Conservation (phyloP, 2,329 filamentous ascomycete species). For the Hypoxylon sp. region DNA sequence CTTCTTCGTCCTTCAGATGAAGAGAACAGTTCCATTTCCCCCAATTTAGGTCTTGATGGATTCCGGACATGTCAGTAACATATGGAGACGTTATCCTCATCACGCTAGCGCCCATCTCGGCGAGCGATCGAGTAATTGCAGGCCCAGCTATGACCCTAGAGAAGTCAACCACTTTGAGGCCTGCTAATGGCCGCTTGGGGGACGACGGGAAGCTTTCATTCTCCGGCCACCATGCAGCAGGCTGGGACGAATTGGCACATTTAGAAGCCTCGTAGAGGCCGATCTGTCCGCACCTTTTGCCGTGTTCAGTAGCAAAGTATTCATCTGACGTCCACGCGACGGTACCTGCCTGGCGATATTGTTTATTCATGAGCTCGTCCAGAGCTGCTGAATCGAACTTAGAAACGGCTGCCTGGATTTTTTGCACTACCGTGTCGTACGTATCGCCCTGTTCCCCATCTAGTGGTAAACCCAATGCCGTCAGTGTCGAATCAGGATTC, state of each 20-base stretch:
- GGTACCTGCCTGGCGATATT: conserved; percentile 50
- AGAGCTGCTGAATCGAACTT: conserved; percentile 42
- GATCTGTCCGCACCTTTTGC: conserved; percentile 43
- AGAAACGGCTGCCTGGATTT: conserved; percentile 20
- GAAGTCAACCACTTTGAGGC: conserved; percentile 64
- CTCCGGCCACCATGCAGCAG: conserved; percentile 60
- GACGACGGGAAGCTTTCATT: conserved; percentile 53
- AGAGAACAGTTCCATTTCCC: conserved; percentile 65
- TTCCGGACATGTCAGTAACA: conserved; percentile 58
- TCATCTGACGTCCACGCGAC: conserved; percentile 50
- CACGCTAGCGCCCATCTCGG: conserved; percentile 64
- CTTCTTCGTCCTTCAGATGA: conserved; percentile 59
- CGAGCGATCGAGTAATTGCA: conserved; percentile 59
- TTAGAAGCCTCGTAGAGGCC: conserved; percentile 49
- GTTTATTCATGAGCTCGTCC: conserved; percentile 43
- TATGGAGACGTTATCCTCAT: conserved; percentile 60
- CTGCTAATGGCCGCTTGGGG: conserved; percentile 60
- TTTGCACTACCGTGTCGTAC: conserved; percentile 20
- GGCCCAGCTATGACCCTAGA: conserved; percentile 66
- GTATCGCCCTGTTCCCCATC: conserved; percentile 25
- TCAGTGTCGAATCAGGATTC: conserved; percentile 39
- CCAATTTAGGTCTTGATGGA: conserved; percentile 64
- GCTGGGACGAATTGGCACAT: conserved; percentile 47
- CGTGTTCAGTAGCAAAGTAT: conserved; percentile 51
- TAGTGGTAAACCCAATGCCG: conserved; percentile 35